Evolutionary conservation across 1,284 basidiomycete genomes (phyloP).

Genomic region (Microbotryum lychnidis-dioicae): DNA sequence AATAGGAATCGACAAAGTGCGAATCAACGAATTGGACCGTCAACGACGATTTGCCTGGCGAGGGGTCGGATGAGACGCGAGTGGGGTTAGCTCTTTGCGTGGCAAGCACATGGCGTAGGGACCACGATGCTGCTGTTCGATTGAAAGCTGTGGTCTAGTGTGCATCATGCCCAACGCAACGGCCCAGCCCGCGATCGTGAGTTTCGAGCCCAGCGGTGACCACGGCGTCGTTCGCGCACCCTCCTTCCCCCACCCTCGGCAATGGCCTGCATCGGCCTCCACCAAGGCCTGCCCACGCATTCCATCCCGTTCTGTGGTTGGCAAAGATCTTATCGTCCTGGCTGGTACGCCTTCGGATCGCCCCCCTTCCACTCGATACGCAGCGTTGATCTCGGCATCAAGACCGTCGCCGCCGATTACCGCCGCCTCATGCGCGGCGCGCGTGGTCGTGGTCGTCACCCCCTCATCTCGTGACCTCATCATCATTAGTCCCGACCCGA

Average conservation of each 20-base stretch:
- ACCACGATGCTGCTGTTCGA: neutral
- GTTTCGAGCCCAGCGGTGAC: neutral
- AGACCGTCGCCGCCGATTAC: no score
- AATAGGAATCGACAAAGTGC: constrained; percentile 65
- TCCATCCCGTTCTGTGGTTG: no score
- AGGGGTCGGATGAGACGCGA: neutral
- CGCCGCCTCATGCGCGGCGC: neutral
- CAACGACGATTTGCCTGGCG: constrained; percentile 66
- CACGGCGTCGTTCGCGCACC: no score
- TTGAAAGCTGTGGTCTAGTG: neutral
- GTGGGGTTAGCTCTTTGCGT: neutral
- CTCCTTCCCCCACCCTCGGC: no score
- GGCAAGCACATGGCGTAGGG: neutral
- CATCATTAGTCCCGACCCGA: neutral
- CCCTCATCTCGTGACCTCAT: neutral
- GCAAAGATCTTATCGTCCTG: no score
- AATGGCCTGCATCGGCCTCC: no score
- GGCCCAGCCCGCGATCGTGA: neutral
- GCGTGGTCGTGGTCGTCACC: neutral
- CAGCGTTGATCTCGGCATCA: no score
- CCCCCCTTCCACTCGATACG: no score
- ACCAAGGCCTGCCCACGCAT: no score
- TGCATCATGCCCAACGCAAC: neutral
- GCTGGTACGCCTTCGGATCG: no score
- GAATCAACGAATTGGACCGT: constrained; percentile 62